Conservation (phyloP, 2,329 filamentous ascomycete species). For the Penicillium paneum region DNA sequence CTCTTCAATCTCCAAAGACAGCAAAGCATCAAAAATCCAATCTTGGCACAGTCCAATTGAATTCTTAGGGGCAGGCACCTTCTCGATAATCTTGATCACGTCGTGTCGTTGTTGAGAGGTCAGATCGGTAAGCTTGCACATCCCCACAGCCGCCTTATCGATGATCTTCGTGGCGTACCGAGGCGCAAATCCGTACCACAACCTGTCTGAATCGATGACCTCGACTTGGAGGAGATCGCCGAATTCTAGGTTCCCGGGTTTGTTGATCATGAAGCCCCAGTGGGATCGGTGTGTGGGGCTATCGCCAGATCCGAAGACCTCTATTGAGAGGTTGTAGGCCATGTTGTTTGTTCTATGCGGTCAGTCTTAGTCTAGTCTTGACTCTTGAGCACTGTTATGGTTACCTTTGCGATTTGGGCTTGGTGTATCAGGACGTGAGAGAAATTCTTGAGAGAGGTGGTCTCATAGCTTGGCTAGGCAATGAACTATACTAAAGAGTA, state of each 20-base stretch:
- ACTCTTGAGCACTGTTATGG: not conserved
- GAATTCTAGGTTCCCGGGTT: slow-evolving; percentile 11
- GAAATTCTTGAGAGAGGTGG: not conserved
- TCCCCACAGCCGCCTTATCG: slow-evolving; percentile 23
- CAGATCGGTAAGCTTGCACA: slow-evolving; percentile 19
- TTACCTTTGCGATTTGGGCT: not conserved
- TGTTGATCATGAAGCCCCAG: slow-evolving; percentile 26
- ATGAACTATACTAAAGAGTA: not conserved
- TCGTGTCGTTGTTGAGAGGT: slow-evolving; percentile 15
- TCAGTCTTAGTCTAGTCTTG: not conserved
- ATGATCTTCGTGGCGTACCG: slow-evolving; percentile 21
- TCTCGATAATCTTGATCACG: slow-evolving; percentile 19
- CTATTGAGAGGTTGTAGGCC: slow-evolving; percentile 22
- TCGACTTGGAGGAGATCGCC: slow-evolving; percentile 30
- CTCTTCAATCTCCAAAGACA: slow-evolving; percentile 27
- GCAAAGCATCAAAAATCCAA: slow-evolving; percentile 25
- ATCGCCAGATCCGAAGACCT: slow-evolving; percentile 24
- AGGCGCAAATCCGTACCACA: slow-evolving; percentile 26
- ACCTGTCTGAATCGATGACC: slow-evolving; percentile 17
- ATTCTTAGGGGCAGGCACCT: slow-evolving; percentile 21
- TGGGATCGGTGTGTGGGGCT: slow-evolving; percentile 24
- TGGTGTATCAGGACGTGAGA: not conserved
- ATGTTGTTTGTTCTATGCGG: not conserved
- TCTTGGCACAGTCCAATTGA: slow-evolving; percentile 24
- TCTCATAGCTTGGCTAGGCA: not conserved